Evolutionary conservation across 495 filamentous ascomycete species (phyloP).

Genomic region (Penicillium riverlandense): DNA sequence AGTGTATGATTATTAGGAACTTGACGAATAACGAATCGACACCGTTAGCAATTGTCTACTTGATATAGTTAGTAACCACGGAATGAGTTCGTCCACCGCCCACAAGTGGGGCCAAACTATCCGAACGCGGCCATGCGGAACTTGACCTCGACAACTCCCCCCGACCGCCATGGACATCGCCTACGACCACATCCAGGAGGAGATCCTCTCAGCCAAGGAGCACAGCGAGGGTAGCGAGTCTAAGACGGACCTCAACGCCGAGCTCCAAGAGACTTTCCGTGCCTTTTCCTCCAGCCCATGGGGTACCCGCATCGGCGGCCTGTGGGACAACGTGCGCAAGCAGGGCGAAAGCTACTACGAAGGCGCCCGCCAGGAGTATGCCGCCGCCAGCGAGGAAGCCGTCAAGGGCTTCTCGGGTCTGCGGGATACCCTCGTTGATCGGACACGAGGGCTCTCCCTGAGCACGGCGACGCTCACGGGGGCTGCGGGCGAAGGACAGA

Average conservation of each 20-base stretch:
- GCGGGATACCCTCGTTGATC: slow-evolving; percentile 56
- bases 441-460: slow-evolving; percentile 67
- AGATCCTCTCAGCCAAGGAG: slow-evolving; percentile 58
- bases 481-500: slow-evolving; percentile 15
- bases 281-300: slow-evolving; percentile 86
- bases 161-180: slow-evolving; percentile 74
- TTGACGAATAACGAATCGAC: slow-evolving; percentile 10
- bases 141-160: slow-evolving; percentile 5
- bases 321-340: slow-evolving; percentile 85
- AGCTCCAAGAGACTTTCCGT: slow-evolving; percentile 92
- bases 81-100: background rate
- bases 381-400: slow-evolving; percentile 70
- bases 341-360: slow-evolving; percentile 83
- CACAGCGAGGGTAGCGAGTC: slow-evolving; percentile 33
- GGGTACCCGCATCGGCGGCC: slow-evolving; percentile 81
- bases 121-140: slow-evolving; percentile 21
- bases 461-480: slow-evolving; percentile 33
- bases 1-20: slow-evolving; percentile 3
- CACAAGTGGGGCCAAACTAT: slow-evolving; percentile 20
- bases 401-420: slow-evolving; percentile 75
- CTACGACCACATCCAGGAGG: slow-evolving; percentile 94
- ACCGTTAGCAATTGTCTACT: background rate
- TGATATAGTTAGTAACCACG: background rate
- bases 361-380: slow-evolving; percentile 73
- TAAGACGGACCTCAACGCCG: slow-evolving; percentile 65